Evolutionary conservation across 768 basidiomycete species (phyloP), one percentile per base, ranked within the genome.

Genomic region (Pluteus cervinus): DNA sequence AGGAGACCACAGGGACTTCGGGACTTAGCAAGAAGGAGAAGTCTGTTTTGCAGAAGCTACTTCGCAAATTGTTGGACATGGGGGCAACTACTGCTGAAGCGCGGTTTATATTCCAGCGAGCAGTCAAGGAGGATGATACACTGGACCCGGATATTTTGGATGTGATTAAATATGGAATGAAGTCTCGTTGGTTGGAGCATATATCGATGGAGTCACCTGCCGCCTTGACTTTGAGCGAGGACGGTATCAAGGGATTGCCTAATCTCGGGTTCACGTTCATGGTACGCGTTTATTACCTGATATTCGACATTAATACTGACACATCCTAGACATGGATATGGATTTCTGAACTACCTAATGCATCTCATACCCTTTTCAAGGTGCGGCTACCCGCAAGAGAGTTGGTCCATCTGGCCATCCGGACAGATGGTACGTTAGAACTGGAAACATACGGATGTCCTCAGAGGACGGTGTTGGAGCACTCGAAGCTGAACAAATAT

Each of bases 151-250:
- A 85, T 32, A 67, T 86, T 24, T 54, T 89, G 30, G 86, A 86
- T 29, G 57, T 87, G 18, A 67, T 90, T 37, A 74, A 82, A 5
- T 68, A 72, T 31, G 78, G 76, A 3, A 79, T 86, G 69, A 81
- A 76, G 54, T 77, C 78, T 25, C 71, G 77, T 23, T 90, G 87
- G 88, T 76, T 83, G 1, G 74, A 79, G 39, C 87, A 90, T 52
- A 73, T 91, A 42, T 83, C 77, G 3, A 60, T 89, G 48, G 77
- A 79, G 51, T 69, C 70, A 2, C 54, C 62, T 4, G 73, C 81
- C 3, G 60, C 72, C 7, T 45, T 87, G 5, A 60, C 65, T 3
- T 53, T 81, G 22, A 56, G 59, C 1, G 71, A 77, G 30, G 61
- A 65, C n/a, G 61, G 56, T n/a, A 52, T 57, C 24, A 72, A 69